Conservation (phyloP, 202 grass and related monocot species). For the Setaria viridis region DNA sequence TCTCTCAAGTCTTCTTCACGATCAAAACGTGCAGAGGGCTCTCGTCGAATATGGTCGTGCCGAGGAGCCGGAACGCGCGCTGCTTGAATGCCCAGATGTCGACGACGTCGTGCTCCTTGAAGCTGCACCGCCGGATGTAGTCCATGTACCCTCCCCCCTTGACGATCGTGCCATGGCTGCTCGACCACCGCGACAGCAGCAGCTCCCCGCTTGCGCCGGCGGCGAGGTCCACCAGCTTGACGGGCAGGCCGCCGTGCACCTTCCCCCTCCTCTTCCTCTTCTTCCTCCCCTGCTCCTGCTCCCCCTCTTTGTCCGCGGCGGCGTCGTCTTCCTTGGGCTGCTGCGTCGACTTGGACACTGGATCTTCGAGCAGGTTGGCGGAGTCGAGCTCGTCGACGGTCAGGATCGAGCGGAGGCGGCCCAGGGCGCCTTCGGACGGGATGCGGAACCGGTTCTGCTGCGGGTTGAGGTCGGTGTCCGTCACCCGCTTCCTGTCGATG, state of each 20-base stretch:
- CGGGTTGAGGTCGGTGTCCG: not conserved
- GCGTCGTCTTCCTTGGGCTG: not conserved
- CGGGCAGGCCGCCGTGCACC: constrained; percentile 23
- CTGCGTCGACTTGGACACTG: not conserved
- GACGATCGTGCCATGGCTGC: constrained; percentile 11
- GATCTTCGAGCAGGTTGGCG: constrained; percentile 24
- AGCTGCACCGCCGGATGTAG: constrained; percentile 11
- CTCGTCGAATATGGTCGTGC: not conserved
- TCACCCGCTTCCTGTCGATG: not conserved
- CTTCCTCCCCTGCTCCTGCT: not conserved
- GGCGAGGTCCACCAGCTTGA: not conserved
- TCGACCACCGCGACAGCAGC: constrained; percentile 7
- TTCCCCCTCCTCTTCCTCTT: not conserved
- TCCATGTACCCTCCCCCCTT: constrained; percentile 14
- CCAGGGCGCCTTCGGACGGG: not conserved
- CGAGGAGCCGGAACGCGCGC: not conserved
- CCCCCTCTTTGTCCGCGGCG: too few relatives aligned
- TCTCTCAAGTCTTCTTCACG: not conserved
- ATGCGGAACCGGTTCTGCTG: constrained; percentile 37
- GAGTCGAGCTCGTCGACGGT: not conserved
- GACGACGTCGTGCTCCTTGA: constrained; percentile 23
- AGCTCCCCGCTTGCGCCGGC: not conserved
- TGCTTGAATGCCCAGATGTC: constrained; percentile 43
- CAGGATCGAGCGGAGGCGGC: not conserved
- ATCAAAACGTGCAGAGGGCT: not conserved